Base-by-base conservation (phyloP, 768 basidiomycete species). In the Boletus insuetus region DNA sequence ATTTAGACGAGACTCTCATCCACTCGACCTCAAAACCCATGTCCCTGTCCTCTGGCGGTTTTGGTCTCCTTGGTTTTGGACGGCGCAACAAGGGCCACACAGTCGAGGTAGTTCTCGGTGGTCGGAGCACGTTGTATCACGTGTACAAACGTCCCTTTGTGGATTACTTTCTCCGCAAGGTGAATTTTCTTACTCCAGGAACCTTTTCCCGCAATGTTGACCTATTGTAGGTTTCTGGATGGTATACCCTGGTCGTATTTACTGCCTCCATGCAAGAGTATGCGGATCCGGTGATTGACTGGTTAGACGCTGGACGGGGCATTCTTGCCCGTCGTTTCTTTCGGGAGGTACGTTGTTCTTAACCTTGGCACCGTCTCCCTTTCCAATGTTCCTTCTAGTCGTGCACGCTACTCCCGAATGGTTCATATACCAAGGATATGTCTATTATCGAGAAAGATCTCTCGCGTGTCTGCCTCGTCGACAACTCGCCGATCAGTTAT, bases 231-330 rank as follows among this genome's bases (percentile, higher is more conserved):
- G 96, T 98, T 39, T 95, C 97, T 31, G 80, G 87, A 24, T 99
- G 97, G 97, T 99, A 99, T 74, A 98, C 95, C 2, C 82, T 99
- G 56, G 94, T 99, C 50, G 94, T 99, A 59, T 99, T 96, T 74
- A 99, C 97, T 32, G 97, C 97, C 8, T 98, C 96, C 10, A 93
- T 99, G 91, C 90, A 94, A 67, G 97, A 99, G 73, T 99, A 99
- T 70, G 97, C 97, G 58, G 97, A 99, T 76, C 97, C 97, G 0
- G 95, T 99, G 29, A 99, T 99, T 62, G 97, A 99, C 74, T 99
- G 97, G 97, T 76, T 99, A 51, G 97, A 99, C 68, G 93, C 88
- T 51, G 93, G 94, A 4, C 83, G 93, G 43, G 95, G 94, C 17
- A 91, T 98, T 54, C 82, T 99, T 35, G 83, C 80, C 3, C 88